A percentile compares a stretch with the other conserved stretches of the same genome.
phyloP scores from a whole-genome alignment of 305 asterid species.

The Petunia hybrid region DNA sequence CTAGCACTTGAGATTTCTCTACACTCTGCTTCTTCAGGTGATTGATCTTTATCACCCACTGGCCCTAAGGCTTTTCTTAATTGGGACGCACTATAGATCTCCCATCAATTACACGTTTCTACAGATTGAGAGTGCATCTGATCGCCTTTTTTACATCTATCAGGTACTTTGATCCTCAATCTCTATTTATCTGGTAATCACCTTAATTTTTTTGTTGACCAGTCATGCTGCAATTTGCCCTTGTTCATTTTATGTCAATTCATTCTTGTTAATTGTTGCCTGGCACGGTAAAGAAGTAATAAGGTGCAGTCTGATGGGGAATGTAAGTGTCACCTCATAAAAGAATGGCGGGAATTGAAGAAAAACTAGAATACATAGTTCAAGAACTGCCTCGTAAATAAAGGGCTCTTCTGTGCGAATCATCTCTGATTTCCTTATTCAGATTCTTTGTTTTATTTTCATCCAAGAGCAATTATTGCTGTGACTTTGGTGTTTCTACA shows the following conservation, averaged over 20 bases:
- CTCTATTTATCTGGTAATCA: too few relatives aligned
- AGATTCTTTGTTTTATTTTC: background rate
- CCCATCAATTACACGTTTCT: constrained; percentile 89
- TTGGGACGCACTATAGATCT: constrained; percentile 95
- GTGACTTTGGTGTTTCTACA: background rate
- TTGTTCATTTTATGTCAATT: background rate
- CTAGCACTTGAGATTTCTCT: background rate
- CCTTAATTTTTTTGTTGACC: background rate
- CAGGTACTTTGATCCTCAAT: constrained; percentile 59
- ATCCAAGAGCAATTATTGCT: constrained; percentile 5
- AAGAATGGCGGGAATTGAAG: background rate
- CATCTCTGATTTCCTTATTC: background rate
- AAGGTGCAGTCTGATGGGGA: background rate
- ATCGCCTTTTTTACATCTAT: constrained; percentile 87
- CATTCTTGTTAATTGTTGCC: background rate
- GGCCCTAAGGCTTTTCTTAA: constrained; percentile 87
- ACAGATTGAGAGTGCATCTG: constrained; percentile 94
- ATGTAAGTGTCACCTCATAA: background rate
- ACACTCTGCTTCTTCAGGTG: constrained; percentile 62
- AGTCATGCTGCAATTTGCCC: background rate
- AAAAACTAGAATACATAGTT: constrained; percentile 6
- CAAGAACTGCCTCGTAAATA: background rate
- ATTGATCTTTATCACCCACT: constrained; percentile 89
- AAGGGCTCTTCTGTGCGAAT: background rate
- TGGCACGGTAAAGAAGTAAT: background rate